Evolutionary conservation across 2,329 filamentous ascomycete genomes (phyloP).

Genomic region (Fusarium devonianum): DNA sequence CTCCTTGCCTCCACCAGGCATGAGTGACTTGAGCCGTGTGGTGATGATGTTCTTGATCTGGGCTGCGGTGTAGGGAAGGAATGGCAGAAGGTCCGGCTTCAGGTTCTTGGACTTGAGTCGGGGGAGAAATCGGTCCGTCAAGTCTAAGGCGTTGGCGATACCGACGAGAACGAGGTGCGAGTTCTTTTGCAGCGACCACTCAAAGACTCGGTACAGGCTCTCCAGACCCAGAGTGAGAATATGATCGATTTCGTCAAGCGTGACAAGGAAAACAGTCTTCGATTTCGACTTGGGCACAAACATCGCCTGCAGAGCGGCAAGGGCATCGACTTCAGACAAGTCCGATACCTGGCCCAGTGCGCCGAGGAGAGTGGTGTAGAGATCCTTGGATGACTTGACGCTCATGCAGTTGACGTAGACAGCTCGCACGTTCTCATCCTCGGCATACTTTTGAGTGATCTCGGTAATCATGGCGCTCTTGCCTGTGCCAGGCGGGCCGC

Average conservation of each 20-base stretch:
- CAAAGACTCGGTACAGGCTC: conserved; percentile 91
- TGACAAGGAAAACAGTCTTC: conserved; percentile 75
- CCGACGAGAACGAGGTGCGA: conserved; percentile 86
- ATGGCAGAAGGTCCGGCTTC: conserved; percentile 87
- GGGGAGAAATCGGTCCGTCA: conserved; percentile 94
- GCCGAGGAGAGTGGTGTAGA: conserved; percentile 81
- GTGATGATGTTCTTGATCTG: conserved; percentile 91
- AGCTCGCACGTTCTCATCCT: conserved; percentile 65
- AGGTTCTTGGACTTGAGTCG: conserved; percentile 91
- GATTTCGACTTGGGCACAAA: conserved; percentile 70
- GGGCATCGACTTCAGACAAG: conserved; percentile 70
- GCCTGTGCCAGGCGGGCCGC: conserved; percentile 92
- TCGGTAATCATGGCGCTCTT: conserved; percentile 94
- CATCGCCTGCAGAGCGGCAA: conserved; percentile 71
- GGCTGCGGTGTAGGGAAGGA: conserved; percentile 86
- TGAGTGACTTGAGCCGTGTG: conserved; percentile 77
- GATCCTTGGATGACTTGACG: conserved; percentile 84
- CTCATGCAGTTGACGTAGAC: conserved; percentile 97
- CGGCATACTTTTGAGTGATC: conserved; percentile 68
- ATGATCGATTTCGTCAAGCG: conserved; percentile 94
- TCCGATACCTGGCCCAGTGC: conserved; percentile 68
- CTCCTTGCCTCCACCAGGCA: conserved; percentile 61
- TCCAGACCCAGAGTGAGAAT: conserved; percentile 88
- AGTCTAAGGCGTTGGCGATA: conserved; percentile 93
- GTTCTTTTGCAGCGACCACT: conserved; percentile 86